Evolutionary conservation across 352 stramenopile genomes (phyloP).

Genomic region (Phytophthora syringae): DNA sequence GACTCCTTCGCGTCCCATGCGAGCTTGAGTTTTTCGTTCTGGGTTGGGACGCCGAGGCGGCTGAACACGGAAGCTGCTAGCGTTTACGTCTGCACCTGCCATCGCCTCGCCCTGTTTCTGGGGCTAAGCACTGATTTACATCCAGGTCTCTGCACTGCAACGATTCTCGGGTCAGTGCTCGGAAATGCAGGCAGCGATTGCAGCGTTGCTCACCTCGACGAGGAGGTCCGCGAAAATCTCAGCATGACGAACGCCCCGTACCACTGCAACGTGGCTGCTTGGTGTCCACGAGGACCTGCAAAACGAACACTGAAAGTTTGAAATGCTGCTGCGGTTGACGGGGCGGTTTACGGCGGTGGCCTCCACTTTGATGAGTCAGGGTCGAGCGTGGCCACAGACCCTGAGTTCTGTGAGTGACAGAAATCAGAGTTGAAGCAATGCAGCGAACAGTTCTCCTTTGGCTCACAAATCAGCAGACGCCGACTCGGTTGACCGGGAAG

Average conservation of each 20-base stretch:
- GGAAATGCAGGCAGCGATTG: conserved; percentile 6
- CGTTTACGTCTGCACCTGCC: conserved; percentile 38
- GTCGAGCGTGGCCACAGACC: conserved; percentile 6
- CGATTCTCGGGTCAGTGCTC: not conserved
- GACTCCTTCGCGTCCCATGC: conserved; percentile 28
- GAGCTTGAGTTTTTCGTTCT: conserved; percentile 16
- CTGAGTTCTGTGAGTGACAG: conserved; percentile 29
- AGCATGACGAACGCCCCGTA: conserved; percentile 32
- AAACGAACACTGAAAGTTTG: conserved; percentile 16
- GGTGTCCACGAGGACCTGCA: conserved; percentile 5
- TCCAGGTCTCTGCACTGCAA: conserved; percentile 11
- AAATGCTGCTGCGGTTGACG: not conserved
- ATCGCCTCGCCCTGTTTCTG: conserved; percentile 33
- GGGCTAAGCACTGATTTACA: conserved; percentile 34
- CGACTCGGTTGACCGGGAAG: conserved; percentile 15
- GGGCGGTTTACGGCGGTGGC: not conserved
- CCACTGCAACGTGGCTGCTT: conserved; percentile 21
- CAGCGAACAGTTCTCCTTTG: conserved; percentile 9
- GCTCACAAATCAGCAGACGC: conserved; percentile 27
- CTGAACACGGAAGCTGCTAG: conserved; percentile 9
- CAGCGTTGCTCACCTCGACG: conserved; percentile 23
- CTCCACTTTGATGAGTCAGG: conserved; percentile 23
- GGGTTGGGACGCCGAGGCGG: conserved; percentile 18
- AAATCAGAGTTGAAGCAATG: conserved; percentile 33
- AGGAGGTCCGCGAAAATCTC: conserved; percentile 13